These are phyloP conservation scores for Solanum tarapatanum DNA, from an alignment of 257 asterid genomes.

Conservation along the genomic window DNA sequence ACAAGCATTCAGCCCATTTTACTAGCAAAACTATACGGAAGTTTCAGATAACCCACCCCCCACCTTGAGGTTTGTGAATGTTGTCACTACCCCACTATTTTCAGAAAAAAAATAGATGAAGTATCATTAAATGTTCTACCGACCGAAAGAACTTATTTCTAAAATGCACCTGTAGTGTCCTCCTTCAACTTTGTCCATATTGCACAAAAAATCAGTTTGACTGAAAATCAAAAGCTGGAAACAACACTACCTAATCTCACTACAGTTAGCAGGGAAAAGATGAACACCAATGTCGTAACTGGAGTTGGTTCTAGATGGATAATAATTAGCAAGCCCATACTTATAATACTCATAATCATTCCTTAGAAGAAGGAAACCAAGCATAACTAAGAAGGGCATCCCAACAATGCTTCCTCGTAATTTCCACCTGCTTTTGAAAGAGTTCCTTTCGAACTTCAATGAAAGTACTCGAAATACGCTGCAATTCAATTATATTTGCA, in stretches of 20 bases:
- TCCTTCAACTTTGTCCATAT: not conserved
- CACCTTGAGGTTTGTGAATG: not conserved
- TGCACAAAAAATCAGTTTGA: not conserved
- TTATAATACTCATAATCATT: slow-evolving; percentile 30
- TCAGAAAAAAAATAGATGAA: not conserved
- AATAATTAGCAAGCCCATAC: slow-evolving; percentile 49
- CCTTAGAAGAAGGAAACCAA: slow-evolving; percentile 71
- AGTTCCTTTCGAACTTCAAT: slow-evolving; percentile 49
- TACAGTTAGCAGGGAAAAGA: slow-evolving; percentile 60
- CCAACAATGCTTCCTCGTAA: slow-evolving; percentile 51
- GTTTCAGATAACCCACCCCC: not conserved
- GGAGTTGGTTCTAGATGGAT: slow-evolving; percentile 21
- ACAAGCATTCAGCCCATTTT: not conserved
- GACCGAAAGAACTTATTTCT: not conserved
- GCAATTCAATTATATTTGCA: slow-evolving; percentile 37
- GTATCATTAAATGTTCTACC: not conserved
- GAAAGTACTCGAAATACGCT: slow-evolving; percentile 21
- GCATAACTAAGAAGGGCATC: slow-evolving; percentile 59
- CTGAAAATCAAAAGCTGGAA: not conserved
- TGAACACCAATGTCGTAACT: slow-evolving; percentile 43
- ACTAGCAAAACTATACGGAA: not conserved
- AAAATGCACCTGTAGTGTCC: not conserved
- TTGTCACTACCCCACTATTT: not conserved
- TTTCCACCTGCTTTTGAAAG: slow-evolving; percentile 61
- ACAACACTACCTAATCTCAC: slow-evolving; percentile 51